Base-by-base conservation (phyloP, 495 filamentous ascomycete genomes). In the Eremomyces bilateralis region DNA sequence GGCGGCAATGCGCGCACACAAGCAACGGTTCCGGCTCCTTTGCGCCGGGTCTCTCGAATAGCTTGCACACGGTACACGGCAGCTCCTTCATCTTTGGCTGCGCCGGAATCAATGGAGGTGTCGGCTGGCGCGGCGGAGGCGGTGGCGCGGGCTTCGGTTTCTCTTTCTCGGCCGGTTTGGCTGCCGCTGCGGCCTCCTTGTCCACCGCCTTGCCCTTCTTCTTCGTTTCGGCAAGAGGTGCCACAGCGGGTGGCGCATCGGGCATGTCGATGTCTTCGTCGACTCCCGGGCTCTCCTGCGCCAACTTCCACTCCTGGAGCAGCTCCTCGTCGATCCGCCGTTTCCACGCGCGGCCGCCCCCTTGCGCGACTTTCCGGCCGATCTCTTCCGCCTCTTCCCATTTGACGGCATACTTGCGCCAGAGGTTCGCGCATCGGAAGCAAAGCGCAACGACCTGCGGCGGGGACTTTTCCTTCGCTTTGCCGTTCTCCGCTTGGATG, bases 301-400 rank as follows among this genome's bases (percentile, higher is more conserved):
- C 30, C 3, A 37, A 35, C 18, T 66, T 57, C 15, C 92, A 59
- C 54, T 94, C 88, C 33, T 75, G 74, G 33, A 93, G 59, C 8
- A 93, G 60, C 50, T 95, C 90, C 48, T 95, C 84, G 43, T 95
- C 88, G 33, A 88, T 72, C 34, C 71, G 75, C 31, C 80, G 69
- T 49, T 84, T 83, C 76, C 76, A 83, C 1, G 78, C 78, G 39
- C 80, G 75, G 25, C 82, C 80, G 28, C 83, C 81, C 37, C 69
- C 73, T 34, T 73, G 71, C 2, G 72, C 71, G 34, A 90, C 72
- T 60, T 90, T 88, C 61, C 88, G 93, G 16, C 75, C 73, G 21
- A 93, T 64, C 42, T 95, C 88, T 36, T 95, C 88, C n/a, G 79
- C 63, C 43, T 90, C 78, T 49, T 95, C 88, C 71, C 81, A 99